These are phyloP conservation scores for Tillandsia leiboldiana DNA, from an alignment of 176 grass and related monocot genomes.

Conservation along the genomic window DNA sequence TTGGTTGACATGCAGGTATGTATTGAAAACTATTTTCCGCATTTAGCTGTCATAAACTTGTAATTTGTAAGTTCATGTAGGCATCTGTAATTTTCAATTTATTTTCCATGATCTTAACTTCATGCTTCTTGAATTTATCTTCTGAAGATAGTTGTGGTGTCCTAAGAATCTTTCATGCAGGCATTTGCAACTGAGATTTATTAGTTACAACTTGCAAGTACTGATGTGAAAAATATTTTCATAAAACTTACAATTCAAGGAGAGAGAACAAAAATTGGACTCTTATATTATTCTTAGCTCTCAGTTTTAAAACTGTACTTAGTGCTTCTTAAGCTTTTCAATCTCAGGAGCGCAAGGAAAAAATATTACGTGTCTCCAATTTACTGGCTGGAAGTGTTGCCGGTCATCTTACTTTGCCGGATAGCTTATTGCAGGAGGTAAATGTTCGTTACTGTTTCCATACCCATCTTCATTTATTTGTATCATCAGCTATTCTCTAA, in stretches of 20 bases:
- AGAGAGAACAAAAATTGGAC: not conserved
- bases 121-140: not conserved
- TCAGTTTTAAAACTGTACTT: not conserved
- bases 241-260: not conserved
- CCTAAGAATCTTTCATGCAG: too few relatives aligned
- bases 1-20: conserved; percentile 74
- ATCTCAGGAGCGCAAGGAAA: conserved; percentile 61
- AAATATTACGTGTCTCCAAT: conserved; percentile 47
- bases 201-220: not conserved
- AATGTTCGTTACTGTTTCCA: conserved; percentile 16
- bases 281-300: conserved; percentile 1
- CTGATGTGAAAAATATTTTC: not conserved
- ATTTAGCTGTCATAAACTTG: not conserved
- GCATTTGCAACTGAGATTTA: not conserved
- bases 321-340: conserved; percentile 14
- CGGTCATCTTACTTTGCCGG: conserved; percentile 43
- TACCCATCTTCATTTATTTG: conserved; percentile 9
- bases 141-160: not conserved
- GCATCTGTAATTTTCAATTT: not conserved
- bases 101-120: not conserved
- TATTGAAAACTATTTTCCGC: not conserved
- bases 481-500: not conserved
- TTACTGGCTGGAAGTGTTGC: conserved; percentile 49
- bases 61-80: not conserved
- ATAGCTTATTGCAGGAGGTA: conserved; percentile 81